phyloP scores from a whole-genome alignment of 1,284 basidiomycete genomes.

The Cryptococcus sp. region DNA sequence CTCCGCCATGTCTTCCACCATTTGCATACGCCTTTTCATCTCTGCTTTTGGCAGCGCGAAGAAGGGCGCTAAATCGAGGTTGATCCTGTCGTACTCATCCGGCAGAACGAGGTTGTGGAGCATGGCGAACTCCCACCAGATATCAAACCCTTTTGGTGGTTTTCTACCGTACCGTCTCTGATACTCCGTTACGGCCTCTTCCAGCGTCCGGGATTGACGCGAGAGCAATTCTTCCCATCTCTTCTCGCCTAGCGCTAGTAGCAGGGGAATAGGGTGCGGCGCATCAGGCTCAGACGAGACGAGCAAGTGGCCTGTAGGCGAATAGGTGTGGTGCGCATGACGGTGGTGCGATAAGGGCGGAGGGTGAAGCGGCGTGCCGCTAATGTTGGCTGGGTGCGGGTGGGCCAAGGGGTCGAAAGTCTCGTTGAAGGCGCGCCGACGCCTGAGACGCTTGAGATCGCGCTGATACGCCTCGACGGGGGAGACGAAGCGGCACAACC shows the following conservation, averaged over 20 bases:
- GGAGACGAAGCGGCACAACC: conserved; percentile 42
- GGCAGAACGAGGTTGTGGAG: conserved; percentile 72
- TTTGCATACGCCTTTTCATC: conserved; percentile 64
- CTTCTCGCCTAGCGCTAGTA: conserved; percentile 75
- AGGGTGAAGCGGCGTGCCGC: conserved; percentile 5
- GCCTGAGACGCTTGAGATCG: conserved; percentile 38
- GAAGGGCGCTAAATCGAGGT: conserved; percentile 78
- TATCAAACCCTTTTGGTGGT: conserved; percentile 82
- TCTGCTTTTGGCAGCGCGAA: conserved; percentile 71
- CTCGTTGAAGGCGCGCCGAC: background rate
- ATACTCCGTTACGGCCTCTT: conserved; percentile 75
- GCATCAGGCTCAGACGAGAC: conserved; percentile 32
- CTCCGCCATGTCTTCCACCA: conserved; percentile 54
- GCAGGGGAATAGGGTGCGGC: conserved; percentile 72
- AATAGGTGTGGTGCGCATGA: conserved; percentile 38
- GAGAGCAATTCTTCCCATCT: conserved; percentile 66
- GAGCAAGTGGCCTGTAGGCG: conserved; percentile 48
- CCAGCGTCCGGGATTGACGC: conserved; percentile 72
- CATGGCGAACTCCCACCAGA: conserved; percentile 81
- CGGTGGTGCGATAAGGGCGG: conserved; percentile 7
- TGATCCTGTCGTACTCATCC: conserved; percentile 84
- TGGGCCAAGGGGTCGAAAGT: conserved; percentile 3
- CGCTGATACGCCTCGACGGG: conserved; percentile 45
- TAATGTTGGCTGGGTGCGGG: background rate
- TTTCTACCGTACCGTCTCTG: conserved; percentile 68